Percentiles rank a stretch among this genome's conserved stretches.
These are phyloP conservation scores for Spergularia azorica DNA, from an alignment of 179 eudicot species.

Conservation along the genomic window DNA sequence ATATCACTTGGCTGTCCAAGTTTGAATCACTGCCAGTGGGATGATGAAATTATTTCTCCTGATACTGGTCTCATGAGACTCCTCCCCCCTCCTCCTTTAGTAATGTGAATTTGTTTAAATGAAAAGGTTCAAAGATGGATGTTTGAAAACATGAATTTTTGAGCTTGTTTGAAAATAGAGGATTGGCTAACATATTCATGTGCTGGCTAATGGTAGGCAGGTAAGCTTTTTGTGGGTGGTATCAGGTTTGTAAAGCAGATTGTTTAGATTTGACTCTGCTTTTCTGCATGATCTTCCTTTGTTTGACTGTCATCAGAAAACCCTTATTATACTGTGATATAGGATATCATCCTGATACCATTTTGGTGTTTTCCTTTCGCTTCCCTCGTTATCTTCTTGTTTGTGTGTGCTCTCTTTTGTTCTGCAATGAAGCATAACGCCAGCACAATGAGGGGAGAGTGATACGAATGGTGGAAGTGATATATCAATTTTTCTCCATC, in stretches of 20 bases:
- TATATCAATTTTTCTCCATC: too few species aligned
- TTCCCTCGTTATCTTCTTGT: constrained; percentile 3
- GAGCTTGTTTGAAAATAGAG: constrained; percentile 2
- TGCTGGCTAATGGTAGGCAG: constrained; percentile 10
- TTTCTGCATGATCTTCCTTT: constrained; percentile 11
- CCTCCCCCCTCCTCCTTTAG: neutral
- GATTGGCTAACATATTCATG: neutral
- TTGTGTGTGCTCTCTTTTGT: neutral
- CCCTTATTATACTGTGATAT: neutral
- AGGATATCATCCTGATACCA: constrained; percentile 2
- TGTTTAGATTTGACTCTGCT: constrained; percentile 17
- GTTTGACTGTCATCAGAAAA: neutral
- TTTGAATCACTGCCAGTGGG: neutral
- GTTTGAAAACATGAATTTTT: neutral
- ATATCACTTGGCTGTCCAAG: neutral
- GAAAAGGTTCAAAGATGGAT: neutral
- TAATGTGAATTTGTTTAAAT: neutral
- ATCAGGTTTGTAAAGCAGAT: constrained; percentile 9
- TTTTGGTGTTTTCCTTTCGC: neutral
- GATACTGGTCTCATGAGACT: neutral
- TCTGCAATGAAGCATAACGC: neutral
- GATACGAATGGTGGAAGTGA: neutral
- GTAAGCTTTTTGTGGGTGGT: constrained; percentile 9
- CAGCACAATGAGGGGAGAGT: neutral
- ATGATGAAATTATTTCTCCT: neutral